These are phyloP conservation scores for Camellia oleifera DNA, from an alignment of 179 eudicot species.

Conservation along the genomic window DNA sequence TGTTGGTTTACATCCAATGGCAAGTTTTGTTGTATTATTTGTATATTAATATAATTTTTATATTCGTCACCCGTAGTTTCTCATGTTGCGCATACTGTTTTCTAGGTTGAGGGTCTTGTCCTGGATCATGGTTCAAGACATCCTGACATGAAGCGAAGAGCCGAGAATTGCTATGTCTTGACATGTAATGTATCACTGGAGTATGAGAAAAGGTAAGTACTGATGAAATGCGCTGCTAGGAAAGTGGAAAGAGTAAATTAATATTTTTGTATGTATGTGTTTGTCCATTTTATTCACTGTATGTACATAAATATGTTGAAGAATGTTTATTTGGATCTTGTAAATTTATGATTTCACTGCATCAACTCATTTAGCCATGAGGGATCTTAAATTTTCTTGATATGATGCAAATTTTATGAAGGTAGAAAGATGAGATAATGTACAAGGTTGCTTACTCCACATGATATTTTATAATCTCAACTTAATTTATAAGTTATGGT, in stretches of 20 bases:
- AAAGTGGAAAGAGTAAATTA: not conserved
- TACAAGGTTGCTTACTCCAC: not conserved
- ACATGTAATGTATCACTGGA: constrained; percentile 91
- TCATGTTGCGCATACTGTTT: constrained; percentile 1
- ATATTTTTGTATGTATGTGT: not conserved
- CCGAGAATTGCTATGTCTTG: constrained; percentile 82
- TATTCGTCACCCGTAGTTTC: not conserved
- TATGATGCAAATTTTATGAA: not conserved
- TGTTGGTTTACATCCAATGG: not conserved
- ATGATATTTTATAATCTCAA: not conserved
- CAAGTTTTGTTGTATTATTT: too few species aligned
- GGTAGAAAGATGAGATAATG: not conserved
- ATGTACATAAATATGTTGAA: not conserved
- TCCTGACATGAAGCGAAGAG: constrained; percentile 97
- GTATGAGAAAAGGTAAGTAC: constrained; percentile 88
- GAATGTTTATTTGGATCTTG: not conserved
- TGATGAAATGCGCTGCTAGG: constrained; percentile 12
- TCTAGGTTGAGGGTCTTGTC: constrained; percentile 91
- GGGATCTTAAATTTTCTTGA: not conserved
- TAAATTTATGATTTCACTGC: not conserved
- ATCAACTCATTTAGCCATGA: not conserved
- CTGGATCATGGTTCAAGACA: constrained; percentile 99
- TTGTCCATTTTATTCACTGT: not conserved
- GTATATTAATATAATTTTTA: not conserved
- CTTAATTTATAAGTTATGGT: not conserved